Percentiles rank a stretch among this genome's conserved stretches.
Evolutionary conservation across 1,139 yeast genomes (phyloP).

Genomic region (Waltiozyma sp.): DNA sequence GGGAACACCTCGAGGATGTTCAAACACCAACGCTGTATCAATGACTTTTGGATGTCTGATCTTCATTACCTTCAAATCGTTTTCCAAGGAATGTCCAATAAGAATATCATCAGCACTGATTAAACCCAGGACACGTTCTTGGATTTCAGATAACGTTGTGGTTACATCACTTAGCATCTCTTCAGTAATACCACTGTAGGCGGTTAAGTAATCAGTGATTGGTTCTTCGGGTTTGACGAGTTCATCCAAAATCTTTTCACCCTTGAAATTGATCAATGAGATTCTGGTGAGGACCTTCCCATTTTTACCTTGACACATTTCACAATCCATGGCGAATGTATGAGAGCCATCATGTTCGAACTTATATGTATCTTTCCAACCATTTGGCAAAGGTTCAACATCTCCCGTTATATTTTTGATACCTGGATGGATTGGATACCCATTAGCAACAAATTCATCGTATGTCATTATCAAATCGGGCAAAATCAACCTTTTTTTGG

Average conservation of each 20-base stretch:
- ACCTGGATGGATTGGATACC: conserved; percentile 50
- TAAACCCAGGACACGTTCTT: conserved; percentile 34
- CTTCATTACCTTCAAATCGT: conserved; percentile 51
- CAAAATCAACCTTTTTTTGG: conserved; percentile 33
- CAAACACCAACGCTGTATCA: conserved; percentile 55
- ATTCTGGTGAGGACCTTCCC: conserved; percentile 70
- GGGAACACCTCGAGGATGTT: conserved; percentile 74
- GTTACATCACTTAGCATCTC: conserved; percentile 52
- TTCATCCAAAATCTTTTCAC: conserved; percentile 52
- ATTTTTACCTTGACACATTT: conserved; percentile 61
- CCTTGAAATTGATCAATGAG: conserved; percentile 57
- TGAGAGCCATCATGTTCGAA: conserved; percentile 46
- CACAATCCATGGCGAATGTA: conserved; percentile 83
- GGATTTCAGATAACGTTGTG: conserved; percentile 59
- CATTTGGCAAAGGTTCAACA: conserved; percentile 13
- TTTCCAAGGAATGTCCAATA: conserved; percentile 66
- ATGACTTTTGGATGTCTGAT: conserved; percentile 55
- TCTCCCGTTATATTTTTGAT: conserved; percentile 14
- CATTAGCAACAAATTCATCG: conserved; percentile 34
- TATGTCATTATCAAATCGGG: conserved; percentile 40
- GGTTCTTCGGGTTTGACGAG: conserved; percentile 66
- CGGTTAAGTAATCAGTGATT: conserved; percentile 71
- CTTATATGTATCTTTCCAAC: conserved; percentile 48
- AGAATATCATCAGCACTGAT: conserved; percentile 45
- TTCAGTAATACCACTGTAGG: conserved; percentile 78